Conservation (phyloP, 148 eudicot genomes). For the Camellia granthamiana region DNA sequence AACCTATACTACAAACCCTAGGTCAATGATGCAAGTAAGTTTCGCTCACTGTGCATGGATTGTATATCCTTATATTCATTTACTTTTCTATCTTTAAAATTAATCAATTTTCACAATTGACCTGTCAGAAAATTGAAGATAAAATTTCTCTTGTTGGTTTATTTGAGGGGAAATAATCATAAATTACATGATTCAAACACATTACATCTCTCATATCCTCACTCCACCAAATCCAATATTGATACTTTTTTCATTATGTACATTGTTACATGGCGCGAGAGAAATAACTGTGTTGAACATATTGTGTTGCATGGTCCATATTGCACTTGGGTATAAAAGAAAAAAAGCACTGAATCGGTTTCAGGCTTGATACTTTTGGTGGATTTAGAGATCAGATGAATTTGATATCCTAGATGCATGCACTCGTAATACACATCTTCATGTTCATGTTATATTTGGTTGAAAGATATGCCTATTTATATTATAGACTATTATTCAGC, state of each 20-base stretch:
- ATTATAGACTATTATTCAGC: too few species aligned
- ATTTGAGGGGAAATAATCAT: background rate
- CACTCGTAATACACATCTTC: background rate
- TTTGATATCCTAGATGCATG: background rate
- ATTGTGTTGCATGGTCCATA: background rate
- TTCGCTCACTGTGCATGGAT: constrained; percentile 3
- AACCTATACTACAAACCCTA: constrained; percentile 73
- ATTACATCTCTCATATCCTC: background rate
- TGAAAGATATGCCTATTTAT: background rate
- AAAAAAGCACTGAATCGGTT: background rate
- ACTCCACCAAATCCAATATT: background rate
- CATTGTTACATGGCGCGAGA: too few species aligned
- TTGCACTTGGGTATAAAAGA: background rate
- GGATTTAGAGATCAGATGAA: background rate
- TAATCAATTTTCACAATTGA: background rate
- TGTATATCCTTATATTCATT: background rate
- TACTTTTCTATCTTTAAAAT: background rate
- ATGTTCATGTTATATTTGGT: background rate
- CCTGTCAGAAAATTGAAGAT: background rate
- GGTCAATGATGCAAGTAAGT: constrained; percentile 98
- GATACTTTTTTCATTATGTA: background rate
- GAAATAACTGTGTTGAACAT: background rate
- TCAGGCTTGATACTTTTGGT: background rate
- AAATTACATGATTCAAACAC: background rate
- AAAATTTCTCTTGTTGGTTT: background rate